Evolutionary conservation across 163 green algal genomes (phyloP).

Genomic region (Prototheca wickerhamii): DNA sequence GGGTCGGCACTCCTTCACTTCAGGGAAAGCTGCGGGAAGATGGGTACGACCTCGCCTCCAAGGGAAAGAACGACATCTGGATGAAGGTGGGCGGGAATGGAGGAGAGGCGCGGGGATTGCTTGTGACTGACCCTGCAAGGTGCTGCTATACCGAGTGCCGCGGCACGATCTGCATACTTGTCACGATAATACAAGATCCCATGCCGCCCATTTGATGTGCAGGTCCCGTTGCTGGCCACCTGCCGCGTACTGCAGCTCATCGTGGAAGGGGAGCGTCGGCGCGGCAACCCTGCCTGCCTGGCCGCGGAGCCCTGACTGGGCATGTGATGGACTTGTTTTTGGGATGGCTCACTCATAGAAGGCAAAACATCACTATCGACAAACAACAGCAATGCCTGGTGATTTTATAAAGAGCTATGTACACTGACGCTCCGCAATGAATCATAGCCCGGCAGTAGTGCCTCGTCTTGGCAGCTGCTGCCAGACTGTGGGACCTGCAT

Average conservation of each 20-base stretch:
- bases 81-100: constrained; percentile 13
- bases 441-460: no score
- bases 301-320: no score
- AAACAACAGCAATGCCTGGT: no score
- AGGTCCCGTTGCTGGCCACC: constrained; percentile 27
- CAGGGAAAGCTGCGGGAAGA: constrained; percentile 23
- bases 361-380: no score
- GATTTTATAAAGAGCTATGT: no score
- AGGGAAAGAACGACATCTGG: constrained; percentile 22
- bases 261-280: constrained; percentile 21
- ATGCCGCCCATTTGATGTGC: background rate
- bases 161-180: background rate
- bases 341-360: no score
- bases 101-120: background rate
- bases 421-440: no score
- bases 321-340: no score
- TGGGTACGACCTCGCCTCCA: constrained; percentile 17
- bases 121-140: background rate
- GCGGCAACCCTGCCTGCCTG: no score
- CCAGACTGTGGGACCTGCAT: no score
- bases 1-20: background rate
- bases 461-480: no score
- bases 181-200: background rate
- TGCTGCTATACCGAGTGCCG: background rate
- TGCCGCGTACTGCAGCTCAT: constrained; percentile 30